Evolutionary conservation across 139 green algal species (phyloP).

Genomic region (Dunaliella primolecta): DNA sequence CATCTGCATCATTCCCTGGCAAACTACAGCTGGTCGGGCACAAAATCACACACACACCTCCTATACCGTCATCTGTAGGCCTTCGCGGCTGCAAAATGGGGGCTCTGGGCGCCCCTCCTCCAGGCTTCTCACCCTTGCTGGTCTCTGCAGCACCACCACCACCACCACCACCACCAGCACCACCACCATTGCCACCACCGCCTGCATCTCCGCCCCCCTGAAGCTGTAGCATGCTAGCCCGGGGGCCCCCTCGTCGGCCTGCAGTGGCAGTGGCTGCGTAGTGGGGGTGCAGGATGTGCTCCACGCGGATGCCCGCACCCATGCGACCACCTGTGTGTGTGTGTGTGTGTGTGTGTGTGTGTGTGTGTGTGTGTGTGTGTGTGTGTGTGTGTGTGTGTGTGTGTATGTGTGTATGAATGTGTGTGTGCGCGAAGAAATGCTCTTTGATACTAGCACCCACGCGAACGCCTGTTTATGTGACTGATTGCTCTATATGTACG

Average conservation of each 20-base stretch:
- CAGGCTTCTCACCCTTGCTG: background rate
- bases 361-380: background rate
- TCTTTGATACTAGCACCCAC: too few relatives aligned
- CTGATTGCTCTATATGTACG: too few relatives aligned
- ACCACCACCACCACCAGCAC: background rate
- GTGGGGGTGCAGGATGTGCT: background rate
- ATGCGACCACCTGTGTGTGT: background rate
- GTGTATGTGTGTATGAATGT: too few relatives aligned
- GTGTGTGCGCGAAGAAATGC: too few relatives aligned
- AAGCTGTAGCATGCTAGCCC: background rate
- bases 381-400: background rate
- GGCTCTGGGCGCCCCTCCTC: too few relatives aligned
- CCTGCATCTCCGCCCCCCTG: background rate
- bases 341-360: background rate
- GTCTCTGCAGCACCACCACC: background rate
- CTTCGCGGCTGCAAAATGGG: too few relatives aligned
- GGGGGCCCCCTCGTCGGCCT: background rate
- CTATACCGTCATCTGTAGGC: too few relatives aligned
- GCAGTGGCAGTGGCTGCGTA: background rate
- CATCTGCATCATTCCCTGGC: too few relatives aligned
- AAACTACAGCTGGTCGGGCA: too few relatives aligned
- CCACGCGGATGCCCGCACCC: conserved; percentile 7
- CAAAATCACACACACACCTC: too few relatives aligned
- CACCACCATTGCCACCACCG: background rate
- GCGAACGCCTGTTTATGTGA: too few relatives aligned